Conservation (phyloP, 768 basidiomycete species). For the Pulveroboletus sp. region DNA sequence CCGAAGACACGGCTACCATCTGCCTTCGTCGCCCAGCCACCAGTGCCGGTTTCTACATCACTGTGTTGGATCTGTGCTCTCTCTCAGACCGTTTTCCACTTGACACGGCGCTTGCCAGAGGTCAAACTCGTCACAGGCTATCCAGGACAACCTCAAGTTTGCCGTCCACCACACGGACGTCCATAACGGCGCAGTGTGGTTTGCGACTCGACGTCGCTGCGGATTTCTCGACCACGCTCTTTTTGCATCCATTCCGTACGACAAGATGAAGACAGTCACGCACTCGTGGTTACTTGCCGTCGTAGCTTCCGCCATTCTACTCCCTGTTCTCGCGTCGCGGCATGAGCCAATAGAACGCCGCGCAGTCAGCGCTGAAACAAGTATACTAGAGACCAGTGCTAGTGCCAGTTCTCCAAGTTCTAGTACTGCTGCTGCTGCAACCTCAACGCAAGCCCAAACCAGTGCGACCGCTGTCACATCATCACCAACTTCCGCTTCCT, state of each 20-base stretch:
- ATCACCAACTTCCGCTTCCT: conserved; percentile 7
- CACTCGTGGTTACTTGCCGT: conserved; percentile 27
- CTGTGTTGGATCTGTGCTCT: conserved; percentile 6
- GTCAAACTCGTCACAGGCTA: neutral
- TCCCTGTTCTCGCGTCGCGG: conserved; percentile 23
- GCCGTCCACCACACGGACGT: conserved; percentile 1
- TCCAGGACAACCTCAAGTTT: conserved; percentile 1
- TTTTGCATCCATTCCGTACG: conserved; percentile 9
- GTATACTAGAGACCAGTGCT: neutral
- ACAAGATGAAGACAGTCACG: conserved; percentile 21
- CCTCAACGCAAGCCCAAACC: conserved; percentile 5
- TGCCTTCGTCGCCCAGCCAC: conserved; percentile 17
- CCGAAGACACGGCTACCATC: neutral
- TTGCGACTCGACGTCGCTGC: conserved; percentile 17
- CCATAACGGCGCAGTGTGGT: conserved; percentile 9
- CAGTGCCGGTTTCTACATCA: conserved; percentile 17
- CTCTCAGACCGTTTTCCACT: conserved; percentile 3
- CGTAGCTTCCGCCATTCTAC: conserved; percentile 23
- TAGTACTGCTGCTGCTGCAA: neutral
- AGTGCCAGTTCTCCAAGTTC: neutral
- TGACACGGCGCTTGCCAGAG: neutral
- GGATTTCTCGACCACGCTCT: conserved; percentile 24
- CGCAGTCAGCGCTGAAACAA: neutral
- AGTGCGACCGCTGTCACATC: neutral
- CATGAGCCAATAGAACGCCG: conserved; percentile 14